Percentiles rank a stretch among this genome's conserved stretches.
Conservation (phyloP, 2,329 filamentous ascomycete species). For the Geosmithia putterillii region DNA sequence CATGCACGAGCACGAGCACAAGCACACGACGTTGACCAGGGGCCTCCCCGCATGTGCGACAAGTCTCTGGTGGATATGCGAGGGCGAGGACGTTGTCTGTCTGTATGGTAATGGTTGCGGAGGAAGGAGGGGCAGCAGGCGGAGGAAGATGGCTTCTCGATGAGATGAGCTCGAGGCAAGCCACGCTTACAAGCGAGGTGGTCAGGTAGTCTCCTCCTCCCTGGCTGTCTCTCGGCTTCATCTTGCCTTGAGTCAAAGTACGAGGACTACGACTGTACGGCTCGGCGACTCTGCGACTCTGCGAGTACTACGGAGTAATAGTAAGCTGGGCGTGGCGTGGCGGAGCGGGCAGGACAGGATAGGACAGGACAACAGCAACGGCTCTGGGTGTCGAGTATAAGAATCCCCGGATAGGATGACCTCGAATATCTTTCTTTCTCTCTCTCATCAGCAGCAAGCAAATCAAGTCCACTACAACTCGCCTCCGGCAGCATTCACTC, state of each 20-base stretch:
- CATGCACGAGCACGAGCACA: too few relatives aligned
- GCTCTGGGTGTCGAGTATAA: constrained; percentile 1
- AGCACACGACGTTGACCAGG: too few relatives aligned
- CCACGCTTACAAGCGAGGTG: too few relatives aligned
- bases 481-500: neutral
- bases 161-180: too few relatives aligned
- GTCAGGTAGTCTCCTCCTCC: neutral
- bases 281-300: too few relatives aligned
- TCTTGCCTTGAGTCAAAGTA: neutral
- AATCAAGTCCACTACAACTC: neutral
- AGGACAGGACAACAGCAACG: neutral
- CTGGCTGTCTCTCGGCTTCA: neutral
- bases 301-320: too few relatives aligned
- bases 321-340: too few relatives aligned
- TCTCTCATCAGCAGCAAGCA: neutral
- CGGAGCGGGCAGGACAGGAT: neutral
- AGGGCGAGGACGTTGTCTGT: too few relatives aligned
- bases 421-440: neutral
- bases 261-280: too few relatives aligned
- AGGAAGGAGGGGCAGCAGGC: too few relatives aligned
- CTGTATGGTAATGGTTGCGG: too few relatives aligned
- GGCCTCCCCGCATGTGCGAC: neutral
- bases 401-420: neutral
- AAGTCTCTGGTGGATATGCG: neutral
- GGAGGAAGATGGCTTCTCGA: too few relatives aligned